Conservation (phyloP, 2,329 filamentous ascomycete genomes). For the Phaeomoniella chlamydospora region DNA sequence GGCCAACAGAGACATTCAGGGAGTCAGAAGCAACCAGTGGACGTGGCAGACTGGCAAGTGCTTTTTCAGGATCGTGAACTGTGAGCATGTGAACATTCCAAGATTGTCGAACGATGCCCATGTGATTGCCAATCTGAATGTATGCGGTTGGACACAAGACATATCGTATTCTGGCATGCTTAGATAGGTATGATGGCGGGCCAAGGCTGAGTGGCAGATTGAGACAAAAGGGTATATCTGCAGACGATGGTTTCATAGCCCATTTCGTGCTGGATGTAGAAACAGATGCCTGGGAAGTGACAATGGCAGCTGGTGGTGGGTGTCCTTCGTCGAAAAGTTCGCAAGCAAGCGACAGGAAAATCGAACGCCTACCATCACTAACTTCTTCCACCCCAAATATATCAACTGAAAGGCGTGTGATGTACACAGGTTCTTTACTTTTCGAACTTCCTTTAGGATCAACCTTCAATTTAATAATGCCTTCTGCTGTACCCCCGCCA, state of each 20-base stretch:
- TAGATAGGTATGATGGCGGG: conserved; percentile 38
- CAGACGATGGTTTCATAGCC: conserved; percentile 31
- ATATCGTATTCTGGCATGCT: conserved; percentile 36
- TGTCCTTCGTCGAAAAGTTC: conserved; percentile 35
- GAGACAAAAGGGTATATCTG: conserved; percentile 34
- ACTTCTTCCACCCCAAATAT: conserved; percentile 38
- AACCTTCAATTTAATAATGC: conserved; percentile 30
- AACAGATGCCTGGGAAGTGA: conserved; percentile 22
- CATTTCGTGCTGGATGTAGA: conserved; percentile 22
- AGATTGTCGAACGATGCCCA: conserved; percentile 30
- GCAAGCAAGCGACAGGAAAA: conserved; percentile 36
- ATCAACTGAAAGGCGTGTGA: conserved; percentile 35
- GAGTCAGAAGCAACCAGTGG: conserved; percentile 19
- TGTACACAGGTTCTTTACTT: conserved; percentile 21
- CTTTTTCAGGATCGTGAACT: conserved; percentile 42
- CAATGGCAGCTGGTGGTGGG: conserved; percentile 35
- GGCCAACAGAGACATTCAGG: conserved; percentile 26
- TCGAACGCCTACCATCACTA: conserved; percentile 25
- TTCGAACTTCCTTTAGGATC: conserved; percentile 28
- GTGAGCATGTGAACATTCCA: conserved; percentile 35
- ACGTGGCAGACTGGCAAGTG: conserved; percentile 34
- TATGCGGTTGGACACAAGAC: conserved; percentile 31
- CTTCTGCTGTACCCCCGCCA: conserved; percentile 40
- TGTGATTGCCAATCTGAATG: conserved; percentile 25
- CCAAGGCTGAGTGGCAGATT: conserved; percentile 39